Evolutionary conservation across 169 alveolate genomes (phyloP).

Genomic region (Plasmodium knowlesi): DNA sequence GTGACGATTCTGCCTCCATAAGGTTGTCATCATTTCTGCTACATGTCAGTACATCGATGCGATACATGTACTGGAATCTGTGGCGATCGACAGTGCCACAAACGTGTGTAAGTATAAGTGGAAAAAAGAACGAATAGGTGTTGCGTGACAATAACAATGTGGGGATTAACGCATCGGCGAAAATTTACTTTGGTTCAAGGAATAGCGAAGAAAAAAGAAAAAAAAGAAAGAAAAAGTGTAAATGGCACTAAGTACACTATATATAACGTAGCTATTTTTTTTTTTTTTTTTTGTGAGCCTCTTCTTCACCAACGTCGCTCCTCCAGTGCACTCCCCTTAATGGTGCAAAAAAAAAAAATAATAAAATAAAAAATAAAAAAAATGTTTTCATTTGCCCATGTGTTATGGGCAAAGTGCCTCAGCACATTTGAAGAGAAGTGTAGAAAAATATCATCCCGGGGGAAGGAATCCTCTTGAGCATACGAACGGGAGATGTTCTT

Average conservation of each 20-base stretch:
- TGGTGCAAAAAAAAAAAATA: not conserved
- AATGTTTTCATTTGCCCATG: not conserved
- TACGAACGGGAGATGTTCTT: not conserved
- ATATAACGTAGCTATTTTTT: not conserved
- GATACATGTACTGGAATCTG: not conserved
- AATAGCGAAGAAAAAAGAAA: not conserved
- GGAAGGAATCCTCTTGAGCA: not conserved
- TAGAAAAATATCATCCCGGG: not conserved
- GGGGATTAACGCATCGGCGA: not conserved
- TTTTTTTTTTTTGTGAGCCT: not conserved
- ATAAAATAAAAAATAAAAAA: too few species aligned
- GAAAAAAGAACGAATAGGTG: not conserved
- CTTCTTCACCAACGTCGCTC: not conserved
- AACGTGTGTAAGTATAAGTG: not conserved
- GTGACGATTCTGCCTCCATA: not conserved
- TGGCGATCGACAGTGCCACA: not conserved
- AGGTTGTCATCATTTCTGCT: not conserved
- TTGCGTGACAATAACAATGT: not conserved
- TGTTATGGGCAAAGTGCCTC: not conserved
- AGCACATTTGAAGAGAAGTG: not conserved
- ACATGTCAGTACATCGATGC: not conserved
- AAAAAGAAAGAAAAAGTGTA: not conserved
- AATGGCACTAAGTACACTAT: not conserved
- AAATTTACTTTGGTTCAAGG: not conserved
- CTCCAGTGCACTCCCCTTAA: not conserved